Evolutionary conservation across 805 yeast genomes (phyloP).

Genomic region (Ogataea pilisensis): DNA sequence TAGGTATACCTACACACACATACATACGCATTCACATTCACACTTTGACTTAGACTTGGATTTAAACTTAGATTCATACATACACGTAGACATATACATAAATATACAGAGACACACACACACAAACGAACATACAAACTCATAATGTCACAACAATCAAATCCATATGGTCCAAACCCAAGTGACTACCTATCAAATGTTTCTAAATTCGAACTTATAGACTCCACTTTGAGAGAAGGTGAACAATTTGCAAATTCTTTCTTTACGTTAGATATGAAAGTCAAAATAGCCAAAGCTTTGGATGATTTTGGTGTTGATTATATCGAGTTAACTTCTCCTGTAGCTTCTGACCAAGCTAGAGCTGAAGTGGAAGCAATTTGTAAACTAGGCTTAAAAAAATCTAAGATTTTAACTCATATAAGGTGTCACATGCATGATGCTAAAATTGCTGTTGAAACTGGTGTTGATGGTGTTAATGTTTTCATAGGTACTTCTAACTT

Average conservation of each 20-base stretch:
- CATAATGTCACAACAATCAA: constrained; percentile 23
- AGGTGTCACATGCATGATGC: constrained; percentile 64
- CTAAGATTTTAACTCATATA: constrained; percentile 55
- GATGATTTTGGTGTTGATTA: constrained; percentile 61
- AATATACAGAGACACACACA: neutral
- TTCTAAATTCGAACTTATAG: constrained; percentile 48
- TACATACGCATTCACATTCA: too few species aligned
- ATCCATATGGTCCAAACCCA: constrained; percentile 59
- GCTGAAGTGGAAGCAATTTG: constrained; percentile 56
- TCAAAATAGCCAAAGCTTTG: constrained; percentile 55
- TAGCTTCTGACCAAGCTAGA: constrained; percentile 55
- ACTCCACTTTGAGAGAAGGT: constrained; percentile 59
- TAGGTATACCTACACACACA: too few species aligned
- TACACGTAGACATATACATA: neutral
- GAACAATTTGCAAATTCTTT: constrained; percentile 64
- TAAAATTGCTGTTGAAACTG: constrained; percentile 55
- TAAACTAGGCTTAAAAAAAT: constrained; percentile 49
- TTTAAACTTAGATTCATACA: too few species aligned
- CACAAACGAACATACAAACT: neutral
- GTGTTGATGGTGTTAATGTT: constrained; percentile 60
- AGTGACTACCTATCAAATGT: constrained; percentile 54
- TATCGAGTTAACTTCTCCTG: constrained; percentile 57
- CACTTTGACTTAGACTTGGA: too few species aligned
- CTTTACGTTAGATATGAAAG: constrained; percentile 51
- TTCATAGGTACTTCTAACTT: constrained; percentile 59